Evolutionary conservation across 129 eudicot species (phyloP).

Genomic region (Ambrosia artemisiifolia): DNA sequence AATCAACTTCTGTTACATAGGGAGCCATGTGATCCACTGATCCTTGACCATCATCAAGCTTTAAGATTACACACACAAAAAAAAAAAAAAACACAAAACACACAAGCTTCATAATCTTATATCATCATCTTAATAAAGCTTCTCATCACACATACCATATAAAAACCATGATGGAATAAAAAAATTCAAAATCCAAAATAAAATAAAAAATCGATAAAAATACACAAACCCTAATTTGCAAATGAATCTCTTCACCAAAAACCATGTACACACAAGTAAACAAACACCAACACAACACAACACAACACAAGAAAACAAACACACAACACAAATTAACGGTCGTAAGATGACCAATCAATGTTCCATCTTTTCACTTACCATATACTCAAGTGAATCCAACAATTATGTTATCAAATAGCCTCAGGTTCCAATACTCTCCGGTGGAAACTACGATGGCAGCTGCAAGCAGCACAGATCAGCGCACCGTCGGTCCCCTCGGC

Average conservation of each 20-base stretch:
- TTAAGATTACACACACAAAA: neutral
- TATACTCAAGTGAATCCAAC: neutral
- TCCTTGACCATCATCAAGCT: neutral
- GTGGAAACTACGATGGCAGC: slow-evolving; percentile 34
- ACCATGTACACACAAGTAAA: slow-evolving; percentile 15
- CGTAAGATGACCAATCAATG: neutral
- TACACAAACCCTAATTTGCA: slow-evolving; percentile 20
- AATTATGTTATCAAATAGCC: slow-evolving; percentile 12
- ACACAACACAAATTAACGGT: neutral
- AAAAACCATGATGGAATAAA: slow-evolving; percentile 5
- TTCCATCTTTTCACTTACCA: slow-evolving; percentile 7
- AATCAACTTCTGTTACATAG: neutral
- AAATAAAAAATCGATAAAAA: neutral
- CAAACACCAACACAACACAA: neutral
- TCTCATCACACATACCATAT: slow-evolving; percentile 11
- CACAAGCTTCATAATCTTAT: slow-evolving; percentile 8
- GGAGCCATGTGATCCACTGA: slow-evolving; percentile 5
- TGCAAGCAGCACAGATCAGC: slow-evolving; percentile 29
- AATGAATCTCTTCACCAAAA: slow-evolving; percentile 15
- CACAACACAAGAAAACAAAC: neutral
- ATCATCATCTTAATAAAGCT: slow-evolving; percentile 14
- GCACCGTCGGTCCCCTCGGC: slow-evolving; percentile 27
- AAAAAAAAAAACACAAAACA: neutral
- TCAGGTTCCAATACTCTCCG: slow-evolving; percentile 19
- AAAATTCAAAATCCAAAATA: neutral